Evolutionary conservation across 495 filamentous ascomycete genomes (phyloP).

Genomic region (Aspergillus heteromorphus): DNA sequence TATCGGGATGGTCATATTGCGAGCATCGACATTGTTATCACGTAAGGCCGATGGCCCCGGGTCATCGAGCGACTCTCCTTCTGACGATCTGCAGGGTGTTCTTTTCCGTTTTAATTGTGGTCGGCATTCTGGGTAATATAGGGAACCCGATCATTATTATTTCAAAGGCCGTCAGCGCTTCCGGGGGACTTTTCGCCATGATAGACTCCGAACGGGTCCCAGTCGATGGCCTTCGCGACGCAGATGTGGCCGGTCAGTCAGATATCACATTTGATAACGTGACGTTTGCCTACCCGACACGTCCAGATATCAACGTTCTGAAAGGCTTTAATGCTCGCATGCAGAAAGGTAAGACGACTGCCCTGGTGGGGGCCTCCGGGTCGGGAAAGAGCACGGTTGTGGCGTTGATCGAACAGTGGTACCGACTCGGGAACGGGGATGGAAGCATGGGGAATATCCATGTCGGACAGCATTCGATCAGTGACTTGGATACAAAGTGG

Average conservation of each 20-base stretch:
- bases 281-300: conserved; percentile 54
- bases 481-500: conserved; percentile 54
- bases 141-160: conserved; percentile 43
- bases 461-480: conserved; percentile 42
- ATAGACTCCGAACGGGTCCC: conserved; percentile 40
- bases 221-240: conserved; percentile 25
- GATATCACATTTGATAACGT: conserved; percentile 56
- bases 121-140: conserved; percentile 21
- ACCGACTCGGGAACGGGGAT: conserved; percentile 16
- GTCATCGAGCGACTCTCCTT: not conserved
- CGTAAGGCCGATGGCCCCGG: conserved; percentile 17
- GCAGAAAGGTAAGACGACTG: conserved; percentile 43
- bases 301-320: conserved; percentile 37
- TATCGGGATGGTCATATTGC: conserved; percentile 28
- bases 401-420: conserved; percentile 60
- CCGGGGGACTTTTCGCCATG: conserved; percentile 37
- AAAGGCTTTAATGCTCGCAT: conserved; percentile 35
- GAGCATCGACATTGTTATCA: conserved; percentile 43
- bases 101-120: conserved; percentile 35
- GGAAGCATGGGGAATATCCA: conserved; percentile 38
- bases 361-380: conserved; percentile 55
- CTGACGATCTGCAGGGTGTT: conserved; percentile 32
- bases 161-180: conserved; percentile 41
- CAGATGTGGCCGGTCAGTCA: conserved; percentile 18
- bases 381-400: conserved; percentile 66